A percentile compares a stretch with the other conserved stretches of the same genome.
Conservation (phyloP, 495 filamentous ascomycete species). For the Coniosporium apollinis region DNA sequence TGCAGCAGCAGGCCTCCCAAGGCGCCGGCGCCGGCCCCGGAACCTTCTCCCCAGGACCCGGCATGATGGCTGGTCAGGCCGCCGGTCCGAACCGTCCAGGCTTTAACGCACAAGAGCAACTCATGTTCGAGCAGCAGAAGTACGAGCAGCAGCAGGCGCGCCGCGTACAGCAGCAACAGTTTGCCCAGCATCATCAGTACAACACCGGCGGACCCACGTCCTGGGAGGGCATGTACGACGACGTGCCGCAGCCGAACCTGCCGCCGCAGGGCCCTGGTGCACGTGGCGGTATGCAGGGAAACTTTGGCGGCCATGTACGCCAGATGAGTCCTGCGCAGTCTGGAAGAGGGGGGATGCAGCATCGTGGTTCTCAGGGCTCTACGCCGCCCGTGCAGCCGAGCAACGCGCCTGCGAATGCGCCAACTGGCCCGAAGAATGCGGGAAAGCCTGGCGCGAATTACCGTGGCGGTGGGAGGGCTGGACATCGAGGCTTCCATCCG, state of each 20-base stretch:
- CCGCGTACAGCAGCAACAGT: constrained; percentile 19
- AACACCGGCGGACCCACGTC: constrained; percentile 43
- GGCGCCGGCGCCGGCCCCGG: constrained; percentile 7
- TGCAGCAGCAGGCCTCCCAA: constrained; percentile 16
- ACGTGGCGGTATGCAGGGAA: constrained; percentile 6
- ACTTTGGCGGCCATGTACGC: constrained; percentile 18
- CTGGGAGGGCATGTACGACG: constrained; percentile 99
- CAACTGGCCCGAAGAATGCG: constrained; percentile 91
- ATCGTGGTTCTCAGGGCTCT: constrained; percentile 30
- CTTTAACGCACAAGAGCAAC: constrained; percentile 54
- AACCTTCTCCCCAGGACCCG: constrained; percentile 4
- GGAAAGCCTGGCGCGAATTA: constrained; percentile 90
- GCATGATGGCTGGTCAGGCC: constrained; percentile 4
- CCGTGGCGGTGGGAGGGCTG: constrained; percentile 78
- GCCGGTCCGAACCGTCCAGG: constrained; percentile 20
- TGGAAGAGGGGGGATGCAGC: constrained; percentile 16
- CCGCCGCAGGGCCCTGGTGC: constrained; percentile 13
- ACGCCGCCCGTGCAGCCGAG: constrained; percentile 25
- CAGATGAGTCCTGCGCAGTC: not conserved
- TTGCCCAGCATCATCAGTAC: constrained; percentile 13
- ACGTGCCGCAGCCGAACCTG: constrained; percentile 61
- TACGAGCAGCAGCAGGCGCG: constrained; percentile 58
- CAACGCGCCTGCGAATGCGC: constrained; percentile 81
- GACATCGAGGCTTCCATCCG: constrained; percentile 60
- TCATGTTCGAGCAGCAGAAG: constrained; percentile 76